Conservation (phyloP, 225 moss, liverwort and hornwort species). For the Physcomitrium patens region DNA sequence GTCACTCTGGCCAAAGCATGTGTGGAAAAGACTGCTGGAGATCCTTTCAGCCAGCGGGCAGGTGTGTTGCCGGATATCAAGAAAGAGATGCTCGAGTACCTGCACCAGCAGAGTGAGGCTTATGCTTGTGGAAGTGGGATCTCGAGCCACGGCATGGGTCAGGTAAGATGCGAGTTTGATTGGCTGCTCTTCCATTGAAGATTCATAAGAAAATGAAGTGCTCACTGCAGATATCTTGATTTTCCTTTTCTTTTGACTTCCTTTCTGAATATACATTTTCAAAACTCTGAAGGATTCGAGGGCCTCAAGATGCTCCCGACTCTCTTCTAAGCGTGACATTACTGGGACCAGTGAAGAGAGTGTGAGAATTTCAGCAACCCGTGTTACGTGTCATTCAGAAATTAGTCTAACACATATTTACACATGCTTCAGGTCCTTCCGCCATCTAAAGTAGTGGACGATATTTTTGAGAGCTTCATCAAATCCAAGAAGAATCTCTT, state of each 20-base stretch:
- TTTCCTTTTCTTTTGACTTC: no score
- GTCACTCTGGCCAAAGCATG: conserved; percentile 42
- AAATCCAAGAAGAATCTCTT: conserved; percentile 73
- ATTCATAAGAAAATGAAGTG: no score
- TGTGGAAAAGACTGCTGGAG: conserved; percentile 47
- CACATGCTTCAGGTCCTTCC: conserved; percentile 27
- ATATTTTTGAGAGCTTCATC: conserved; percentile 68
- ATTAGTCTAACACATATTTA: no score
- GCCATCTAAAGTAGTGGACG: conserved; percentile 57
- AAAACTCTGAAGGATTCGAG: no score
- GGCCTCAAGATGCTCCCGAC: no score
- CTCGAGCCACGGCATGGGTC: conserved; percentile 21
- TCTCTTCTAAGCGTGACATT: no score
- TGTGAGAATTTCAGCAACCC: no score
- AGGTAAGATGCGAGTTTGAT: not conserved
- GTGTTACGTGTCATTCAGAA: no score
- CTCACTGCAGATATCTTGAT: no score
- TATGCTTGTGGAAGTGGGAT: conserved; percentile 34
- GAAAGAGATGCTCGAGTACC: conserved; percentile 45
- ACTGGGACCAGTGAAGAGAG: no score
- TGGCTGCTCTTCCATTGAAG: not conserved
- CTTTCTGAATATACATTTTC: no score
- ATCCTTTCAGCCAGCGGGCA: conserved; percentile 33
- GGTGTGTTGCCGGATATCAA: conserved; percentile 36
- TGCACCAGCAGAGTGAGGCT: conserved; percentile 39